Evolutionary conservation across 2,329 filamentous ascomycete genomes (phyloP), one percentile per base, ranked within the genome.

Genomic region (Gaeumannomyces tritici): DNA sequence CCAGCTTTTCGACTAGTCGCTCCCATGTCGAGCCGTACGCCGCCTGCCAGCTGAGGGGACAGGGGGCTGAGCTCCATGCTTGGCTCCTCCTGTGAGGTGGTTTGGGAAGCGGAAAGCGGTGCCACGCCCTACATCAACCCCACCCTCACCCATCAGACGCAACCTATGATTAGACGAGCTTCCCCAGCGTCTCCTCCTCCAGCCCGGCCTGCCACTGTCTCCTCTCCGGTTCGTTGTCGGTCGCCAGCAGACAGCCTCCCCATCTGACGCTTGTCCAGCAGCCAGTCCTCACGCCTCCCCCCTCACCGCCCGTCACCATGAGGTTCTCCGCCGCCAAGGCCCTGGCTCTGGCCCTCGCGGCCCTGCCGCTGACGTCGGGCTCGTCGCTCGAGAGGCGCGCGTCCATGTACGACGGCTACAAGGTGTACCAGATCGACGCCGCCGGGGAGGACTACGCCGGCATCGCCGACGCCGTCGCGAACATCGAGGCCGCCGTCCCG

Each of bases 311-410:
- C 26, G 54, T 15, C 15, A 61, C 28, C 24, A 61, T 61, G 60
- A 61, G 57, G 60, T 35, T 61, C 60, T 57, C 55, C 21, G 42
- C 54, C 47, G 56, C 29, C 60, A 54, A 51, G 24, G n/a, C 42
- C 18, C 35, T 29, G 1, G n/a, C 29, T 24, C 27, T 33, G 26
- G 54, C 60, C 55, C 21, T 51, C 13, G 54, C 24, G 5, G 54
- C 26, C 18, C 26, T 61, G 11, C 47, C 60, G 15, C 47, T 55
- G 55, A 24, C 60, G 31, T 90, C 67, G 88, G 88, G 3, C 90
- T 90, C 66, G 86, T 29, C 27, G 54, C 60, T 90, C 33, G 90
- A 90, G 71, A 84, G 87, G 71, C 79, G 88, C 69, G 76, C 90
- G 66, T 73, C 73, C 57, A 86, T 89, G 0, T 81, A 80, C 63